Percentiles rank a stretch among this genome's conserved stretches.
Conservation (phyloP, 2,329 filamentous ascomycete species). For the Penicillium sp. region DNA sequence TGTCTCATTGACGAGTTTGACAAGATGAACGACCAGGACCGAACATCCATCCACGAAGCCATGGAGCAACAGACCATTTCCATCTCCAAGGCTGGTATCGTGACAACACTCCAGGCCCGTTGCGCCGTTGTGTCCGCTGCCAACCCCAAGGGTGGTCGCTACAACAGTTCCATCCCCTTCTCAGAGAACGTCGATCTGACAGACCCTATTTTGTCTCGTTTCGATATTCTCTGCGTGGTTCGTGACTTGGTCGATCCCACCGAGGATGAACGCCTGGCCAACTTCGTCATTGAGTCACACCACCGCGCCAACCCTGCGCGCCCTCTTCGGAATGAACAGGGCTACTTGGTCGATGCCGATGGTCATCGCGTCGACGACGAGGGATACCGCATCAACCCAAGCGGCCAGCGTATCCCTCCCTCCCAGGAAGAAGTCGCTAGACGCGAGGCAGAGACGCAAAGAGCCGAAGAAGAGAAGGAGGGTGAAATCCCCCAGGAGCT, state of each 20-base stretch:
- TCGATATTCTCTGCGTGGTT: constrained; percentile 95
- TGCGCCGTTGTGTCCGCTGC: constrained; percentile 96
- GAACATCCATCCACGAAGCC: constrained; percentile 97
- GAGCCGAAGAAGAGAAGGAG: constrained; percentile 54
- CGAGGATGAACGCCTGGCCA: constrained; percentile 90
- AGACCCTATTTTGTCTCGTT: constrained; percentile 95
- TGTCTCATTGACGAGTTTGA: constrained; percentile 99
- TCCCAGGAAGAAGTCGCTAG: constrained; percentile 50
- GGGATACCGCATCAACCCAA: constrained; percentile 51
- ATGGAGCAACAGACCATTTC: constrained; percentile 99
- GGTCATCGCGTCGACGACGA: constrained; percentile 64
- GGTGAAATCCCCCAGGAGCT: constrained; percentile 88
- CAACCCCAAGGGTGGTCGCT: constrained; percentile 93
- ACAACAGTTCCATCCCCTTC: constrained; percentile 95
- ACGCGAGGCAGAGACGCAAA: constrained; percentile 42
- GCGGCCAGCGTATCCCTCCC: constrained; percentile 38
- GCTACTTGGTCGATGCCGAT: constrained; percentile 47
- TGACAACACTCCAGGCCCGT: constrained; percentile 92
- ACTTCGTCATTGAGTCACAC: constrained; percentile 93
- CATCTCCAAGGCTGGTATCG: constrained; percentile 97
- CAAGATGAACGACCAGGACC: constrained; percentile 99
- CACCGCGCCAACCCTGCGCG: constrained; percentile 78
- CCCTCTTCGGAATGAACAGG: constrained; percentile 50
- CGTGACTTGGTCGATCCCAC: constrained; percentile 89
- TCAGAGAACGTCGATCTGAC: constrained; percentile 95